Base-by-base conservation (phyloP, 2,329 filamentous ascomycete genomes). In the Dryadomyces quercus-mongolicae region DNA sequence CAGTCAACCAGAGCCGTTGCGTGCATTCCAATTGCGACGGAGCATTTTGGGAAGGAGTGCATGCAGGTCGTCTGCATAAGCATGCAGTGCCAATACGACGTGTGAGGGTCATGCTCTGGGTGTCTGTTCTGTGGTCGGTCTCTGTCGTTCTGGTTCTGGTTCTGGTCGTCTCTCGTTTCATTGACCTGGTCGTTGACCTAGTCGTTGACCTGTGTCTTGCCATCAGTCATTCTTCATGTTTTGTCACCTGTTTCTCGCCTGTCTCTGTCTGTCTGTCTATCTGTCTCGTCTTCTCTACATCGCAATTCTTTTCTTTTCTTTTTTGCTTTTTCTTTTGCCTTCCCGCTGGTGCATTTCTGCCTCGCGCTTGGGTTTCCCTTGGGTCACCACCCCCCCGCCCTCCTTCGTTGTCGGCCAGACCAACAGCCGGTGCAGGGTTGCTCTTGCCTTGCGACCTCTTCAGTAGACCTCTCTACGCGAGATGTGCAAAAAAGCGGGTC, bases 1-100 rank as follows among this genome's bases (percentile, higher is more conserved):
- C 20, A 47, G 44, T 47, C 21, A 10, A 18, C 44, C 12, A 25
- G 44, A 46, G 44, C 44, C 16, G 42, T 44, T 44, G 44, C 21
- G 44, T 46, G 44, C 44, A 21, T 46, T 49, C 36, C 36, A 40
- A 10, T 38, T 16, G 47, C 20, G 47, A 38, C 47, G 47, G 47
- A 40, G 47, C 31, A 34, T 48, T 49, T 49, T 21, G 31, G 31
- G 3, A 38, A 49, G 31, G 31, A 5, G 12, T 25, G 10, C 31
- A 38, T 49, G 47, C 47, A 49, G 47, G 47, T 49, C 47, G 47
- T 49, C 47, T 49, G 47, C 47, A 49, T 34, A 31, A 49, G 16
- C 31, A 49, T 49, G 47, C 47, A 38, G 47, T 49, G 34, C 36
- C 46, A n/a, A 49, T 49, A 21, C 47, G 47, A 49, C 47, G 31